phyloP scores from a whole-genome alignment of 345 rosid species.

The Populus davidiana region DNA sequence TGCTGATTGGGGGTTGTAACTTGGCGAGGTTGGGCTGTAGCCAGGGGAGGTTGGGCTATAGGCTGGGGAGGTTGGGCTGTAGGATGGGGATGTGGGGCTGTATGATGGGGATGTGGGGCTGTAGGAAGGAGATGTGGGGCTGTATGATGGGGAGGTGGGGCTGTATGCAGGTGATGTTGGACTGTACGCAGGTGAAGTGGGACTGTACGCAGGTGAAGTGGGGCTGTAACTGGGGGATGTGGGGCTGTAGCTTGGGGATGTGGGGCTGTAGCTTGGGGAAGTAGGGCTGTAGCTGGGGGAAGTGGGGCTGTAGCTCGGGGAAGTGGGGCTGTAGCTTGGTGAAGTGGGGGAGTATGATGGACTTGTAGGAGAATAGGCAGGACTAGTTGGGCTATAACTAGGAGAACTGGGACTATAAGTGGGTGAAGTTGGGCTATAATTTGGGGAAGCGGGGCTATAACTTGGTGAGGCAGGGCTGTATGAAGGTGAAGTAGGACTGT shows the following conservation, averaged over 20 bases:
- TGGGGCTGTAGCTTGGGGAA: constrained; percentile 70
- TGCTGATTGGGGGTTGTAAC: constrained; percentile 87
- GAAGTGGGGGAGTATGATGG: constrained; percentile 57
- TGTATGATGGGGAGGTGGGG: constrained; percentile 81
- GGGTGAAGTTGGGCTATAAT: constrained; percentile 86
- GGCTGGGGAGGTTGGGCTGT: constrained; percentile 28
- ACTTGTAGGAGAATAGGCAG: constrained; percentile 70
- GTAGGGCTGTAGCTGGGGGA: constrained; percentile 84
- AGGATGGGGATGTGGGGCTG: constrained; percentile 31
- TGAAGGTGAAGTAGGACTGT: constrained; percentile 72
- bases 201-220: constrained; percentile 78
- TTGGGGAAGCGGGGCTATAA: constrained; percentile 82
- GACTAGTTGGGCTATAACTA: constrained; percentile 78
- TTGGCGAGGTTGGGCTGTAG: constrained; percentile 31
- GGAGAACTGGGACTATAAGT: constrained; percentile 88
- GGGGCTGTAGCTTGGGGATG: constrained; percentile 73
- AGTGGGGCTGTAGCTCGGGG: constrained; percentile 77
- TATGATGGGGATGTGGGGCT: constrained; percentile 76
- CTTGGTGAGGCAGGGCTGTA: constrained; percentile 85
- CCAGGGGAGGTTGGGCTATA: constrained; percentile 28
- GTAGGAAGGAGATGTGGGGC: constrained; percentile 70
- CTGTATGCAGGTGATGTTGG: constrained; percentile 86
- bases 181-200: constrained; percentile 76
- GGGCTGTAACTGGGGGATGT: constrained; percentile 75
- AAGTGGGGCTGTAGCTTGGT: constrained; percentile 65